phyloP scores from a whole-genome alignment of 2,329 filamentous ascomycete genomes.

The Blumeriella jaapii region DNA sequence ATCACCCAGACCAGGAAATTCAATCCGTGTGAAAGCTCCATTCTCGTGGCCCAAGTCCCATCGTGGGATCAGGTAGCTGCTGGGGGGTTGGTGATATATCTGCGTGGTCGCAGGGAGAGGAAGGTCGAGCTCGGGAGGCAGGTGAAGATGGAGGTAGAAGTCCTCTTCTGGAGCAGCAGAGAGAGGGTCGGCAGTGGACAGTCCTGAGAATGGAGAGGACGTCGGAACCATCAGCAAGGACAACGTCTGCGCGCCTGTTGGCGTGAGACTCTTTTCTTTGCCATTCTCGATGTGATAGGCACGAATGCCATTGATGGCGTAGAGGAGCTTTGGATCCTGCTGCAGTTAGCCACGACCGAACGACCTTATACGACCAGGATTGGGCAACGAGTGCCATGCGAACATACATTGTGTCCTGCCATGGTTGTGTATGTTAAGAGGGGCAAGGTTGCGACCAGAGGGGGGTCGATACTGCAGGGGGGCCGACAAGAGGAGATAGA shows the following conservation, averaged over 20 bases:
- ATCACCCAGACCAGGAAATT: slow-evolving; percentile 67
- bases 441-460: not conserved
- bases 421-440: slow-evolving; percentile 10
- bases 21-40: slow-evolving; percentile 84
- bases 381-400: no score
- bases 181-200: slow-evolving; percentile 44
- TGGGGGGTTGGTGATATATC: slow-evolving; percentile 90
- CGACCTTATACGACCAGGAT: no score
- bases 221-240: slow-evolving; percentile 95
- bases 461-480: not conserved
- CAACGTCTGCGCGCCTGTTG: slow-evolving; percentile 78
- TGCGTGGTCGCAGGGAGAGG: slow-evolving; percentile 91
- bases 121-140: slow-evolving; percentile 88
- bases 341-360: slow-evolving; percentile 11
- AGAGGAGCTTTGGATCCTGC: slow-evolving; percentile 51
- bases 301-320: slow-evolving; percentile 71
- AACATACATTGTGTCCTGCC: slow-evolving; percentile 25
- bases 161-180: slow-evolving; percentile 61
- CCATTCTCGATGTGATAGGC: slow-evolving; percentile 89
- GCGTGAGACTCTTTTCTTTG: slow-evolving; percentile 70
- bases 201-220: slow-evolving; percentile 51
- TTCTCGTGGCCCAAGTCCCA: slow-evolving; percentile 86
- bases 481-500: no score
- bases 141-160: slow-evolving; percentile 92
- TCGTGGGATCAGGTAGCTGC: slow-evolving; percentile 85